Conservation (phyloP, 78 protist species). For the Pigoraptor vietnamica region DNA sequence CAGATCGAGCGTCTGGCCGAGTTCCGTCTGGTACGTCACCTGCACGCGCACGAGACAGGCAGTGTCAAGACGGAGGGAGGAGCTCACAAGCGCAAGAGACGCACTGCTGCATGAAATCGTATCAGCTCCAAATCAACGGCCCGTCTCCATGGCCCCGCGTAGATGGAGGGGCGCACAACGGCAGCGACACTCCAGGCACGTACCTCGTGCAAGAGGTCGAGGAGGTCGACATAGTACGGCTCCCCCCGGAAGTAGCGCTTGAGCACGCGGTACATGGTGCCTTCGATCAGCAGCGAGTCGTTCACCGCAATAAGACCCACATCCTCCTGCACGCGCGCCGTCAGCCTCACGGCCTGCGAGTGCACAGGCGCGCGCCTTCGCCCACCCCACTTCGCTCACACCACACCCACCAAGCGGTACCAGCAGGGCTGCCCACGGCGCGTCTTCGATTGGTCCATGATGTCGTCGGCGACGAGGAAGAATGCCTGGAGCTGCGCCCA, state of each 20-base stretch:
- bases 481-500: conserved; percentile 77
- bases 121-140: too few species aligned
- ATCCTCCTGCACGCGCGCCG: neutral
- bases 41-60: neutral
- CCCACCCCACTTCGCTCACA: neutral
- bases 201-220: conserved; percentile 80
- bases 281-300: conserved; percentile 85
- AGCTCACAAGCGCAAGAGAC: too few species aligned
- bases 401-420: neutral
- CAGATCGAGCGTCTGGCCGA: conserved; percentile 92
- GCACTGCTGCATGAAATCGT: too few species aligned
- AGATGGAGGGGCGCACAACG: neutral
- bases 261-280: conserved; percentile 64
- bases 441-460: conserved; percentile 91
- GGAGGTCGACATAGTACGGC: conserved; percentile 52
- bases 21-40: conserved; percentile 78
- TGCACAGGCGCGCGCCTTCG: too few species aligned
- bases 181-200: neutral
- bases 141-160: neutral
- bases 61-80: neutral
- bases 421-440: conserved; percentile 79
- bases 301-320: conserved; percentile 88
- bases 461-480: conserved; percentile 95
- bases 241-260: conserved; percentile 68
- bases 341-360: neutral